Conservation (phyloP, 768 basidiomycete genomes). For the Suillus spraguei region DNA sequence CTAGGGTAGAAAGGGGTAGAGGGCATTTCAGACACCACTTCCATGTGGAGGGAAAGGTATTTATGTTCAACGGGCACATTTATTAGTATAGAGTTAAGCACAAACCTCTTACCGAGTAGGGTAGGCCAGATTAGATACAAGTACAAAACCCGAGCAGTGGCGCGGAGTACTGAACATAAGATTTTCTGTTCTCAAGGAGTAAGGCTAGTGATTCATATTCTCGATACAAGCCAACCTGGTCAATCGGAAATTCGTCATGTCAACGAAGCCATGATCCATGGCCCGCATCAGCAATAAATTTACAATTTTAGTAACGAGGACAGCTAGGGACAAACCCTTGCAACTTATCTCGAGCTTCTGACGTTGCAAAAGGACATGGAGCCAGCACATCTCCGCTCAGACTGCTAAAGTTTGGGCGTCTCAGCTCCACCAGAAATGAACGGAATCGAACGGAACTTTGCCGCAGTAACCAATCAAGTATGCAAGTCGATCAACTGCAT, state of each 20-base stretch:
- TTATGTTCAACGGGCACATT: conserved; percentile 29
- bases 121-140: conserved; percentile 30
- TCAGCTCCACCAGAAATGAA: conserved; percentile 34
- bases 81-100: conserved; percentile 30
- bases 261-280: conserved; percentile 17
- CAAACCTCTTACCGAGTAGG: conserved; percentile 16
- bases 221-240: conserved; percentile 10
- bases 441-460: conserved; percentile 23
- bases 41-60: conserved; percentile 27
- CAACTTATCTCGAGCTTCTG: conserved; percentile 20
- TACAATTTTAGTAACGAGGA: conserved; percentile 19
- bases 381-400: conserved; percentile 30
- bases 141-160: conserved; percentile 24
- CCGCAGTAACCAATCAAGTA: conserved; percentile 13
- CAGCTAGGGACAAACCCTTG: conserved; percentile 14
- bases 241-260: conserved; percentile 22
- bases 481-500: conserved; percentile 17
- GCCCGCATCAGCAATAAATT: conserved; percentile 14
- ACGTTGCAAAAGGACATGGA: conserved; percentile 17
- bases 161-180: conserved; percentile 18
- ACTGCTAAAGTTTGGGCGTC: conserved; percentile 26
- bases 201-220: conserved; percentile 11
- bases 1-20: conserved; percentile 24
- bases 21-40: conserved; percentile 29
- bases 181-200: conserved; percentile 16